Conservation (phyloP, 164 flowering plant genomes). For the Aristolochia californica region DNA sequence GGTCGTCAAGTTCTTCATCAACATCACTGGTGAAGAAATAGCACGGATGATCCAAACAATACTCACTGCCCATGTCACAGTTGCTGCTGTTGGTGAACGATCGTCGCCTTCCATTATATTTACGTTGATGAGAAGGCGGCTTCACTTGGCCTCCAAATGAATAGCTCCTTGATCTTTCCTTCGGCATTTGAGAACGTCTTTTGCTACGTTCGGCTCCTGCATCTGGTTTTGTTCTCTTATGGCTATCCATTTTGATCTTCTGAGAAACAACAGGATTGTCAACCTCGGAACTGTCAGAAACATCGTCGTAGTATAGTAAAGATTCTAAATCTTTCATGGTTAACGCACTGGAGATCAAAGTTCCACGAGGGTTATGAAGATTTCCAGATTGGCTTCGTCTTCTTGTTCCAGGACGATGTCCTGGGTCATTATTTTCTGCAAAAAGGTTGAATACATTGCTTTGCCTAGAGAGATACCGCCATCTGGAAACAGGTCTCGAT, state of each 20-base stretch:
- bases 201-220: background rate
- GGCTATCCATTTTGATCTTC: background rate
- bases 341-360: slow-evolving; percentile 1
- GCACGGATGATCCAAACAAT: slow-evolving; percentile 17
- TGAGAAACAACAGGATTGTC: background rate
- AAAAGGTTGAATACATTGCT: slow-evolving; percentile 1
- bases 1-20: slow-evolving; percentile 3
- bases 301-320: slow-evolving; percentile 14
- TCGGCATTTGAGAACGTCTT: background rate
- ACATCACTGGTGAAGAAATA: slow-evolving; percentile 13
- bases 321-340: slow-evolving; percentile 22
- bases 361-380: background rate
- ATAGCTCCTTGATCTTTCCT: background rate
- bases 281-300: slow-evolving; percentile 1
- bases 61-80: slow-evolving; percentile 4
- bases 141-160: slow-evolving; percentile 1
- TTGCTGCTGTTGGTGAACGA: slow-evolving; percentile 1
- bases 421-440: background rate
- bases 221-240: background rate
- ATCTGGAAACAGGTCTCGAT: slow-evolving; percentile 22
- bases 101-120: slow-evolving; percentile 1
- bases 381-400: background rate
- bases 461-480: slow-evolving; percentile 23
- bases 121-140: slow-evolving; percentile 2
- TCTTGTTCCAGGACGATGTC: background rate